Evolutionary conservation across 208 protist species (phyloP), one percentile per base, ranked within the genome.

Genomic region (Leishmania turanica): DNA sequence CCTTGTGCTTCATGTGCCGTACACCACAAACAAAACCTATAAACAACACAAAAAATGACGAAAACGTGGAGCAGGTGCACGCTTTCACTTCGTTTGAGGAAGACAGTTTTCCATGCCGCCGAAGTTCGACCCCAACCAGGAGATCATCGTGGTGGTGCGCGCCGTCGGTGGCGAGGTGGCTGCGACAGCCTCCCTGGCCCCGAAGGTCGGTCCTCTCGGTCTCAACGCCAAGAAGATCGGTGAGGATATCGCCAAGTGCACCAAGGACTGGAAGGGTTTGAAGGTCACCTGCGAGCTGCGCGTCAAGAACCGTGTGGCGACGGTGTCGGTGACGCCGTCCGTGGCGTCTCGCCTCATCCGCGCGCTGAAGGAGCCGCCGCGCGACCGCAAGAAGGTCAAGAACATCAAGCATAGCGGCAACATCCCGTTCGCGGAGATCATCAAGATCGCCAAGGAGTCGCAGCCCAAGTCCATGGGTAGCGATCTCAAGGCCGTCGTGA

Each of bases 361-460:
- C 84, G 99, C 99, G 37, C 97, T 99, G 66, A 99, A 99, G 93
- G 99, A 99, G 96, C 99, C 99, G 70, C 90, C 93, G 79, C 97
- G 99, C 87, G 99, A 99, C 90, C 97, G 99, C 93, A 99, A 99
- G 98, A 99, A 99, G 97, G 98, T 99, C 65, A 99, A 99, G 98
- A 99, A 99, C 95, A 96, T 99, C 88, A 99, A 99, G 90, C 99
- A 99, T 96, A 89, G 93, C 83, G 99, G 99, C 89, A 99, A 99
- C 95, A 96, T 99, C 84, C 77, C 98, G 56, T 94, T 99, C 72
- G 94, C 99, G 56, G 98, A 99, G 85, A 93, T 99, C 88, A 88
- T 99, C 79, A 97, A 99, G 77, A 99, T 99, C 87, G 99, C 99
- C 64, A 95, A 97, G 85, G 93, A 95, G 85, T 98, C 99, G 90